Conservation (phyloP, 2,329 filamentous ascomycete genomes). For the Beauveria brongniartii region DNA sequence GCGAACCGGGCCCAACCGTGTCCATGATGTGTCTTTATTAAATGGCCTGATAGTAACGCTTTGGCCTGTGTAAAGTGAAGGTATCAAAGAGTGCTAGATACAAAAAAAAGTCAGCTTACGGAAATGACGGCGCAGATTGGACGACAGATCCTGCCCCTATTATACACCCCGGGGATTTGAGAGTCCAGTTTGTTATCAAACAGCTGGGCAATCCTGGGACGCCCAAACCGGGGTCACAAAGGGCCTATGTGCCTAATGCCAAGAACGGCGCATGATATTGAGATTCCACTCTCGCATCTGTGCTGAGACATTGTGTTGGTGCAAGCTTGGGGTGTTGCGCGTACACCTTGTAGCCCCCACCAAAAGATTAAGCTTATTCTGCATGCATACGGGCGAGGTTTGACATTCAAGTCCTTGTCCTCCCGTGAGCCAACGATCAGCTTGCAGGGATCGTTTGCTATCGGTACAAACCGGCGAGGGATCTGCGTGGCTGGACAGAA, state of each 20-base stretch:
- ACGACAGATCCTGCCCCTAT: not conserved
- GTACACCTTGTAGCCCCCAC: not conserved
- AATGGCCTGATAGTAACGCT: not conserved
- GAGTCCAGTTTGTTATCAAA: not conserved
- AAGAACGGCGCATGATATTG: not conserved
- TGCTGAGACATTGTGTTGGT: conserved; percentile 6
- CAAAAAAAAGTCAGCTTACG: not conserved
- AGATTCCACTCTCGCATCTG: not conserved
- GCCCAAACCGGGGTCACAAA: not conserved
- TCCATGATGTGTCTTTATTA: not conserved
- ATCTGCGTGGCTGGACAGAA: not conserved
- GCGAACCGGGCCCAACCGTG: conserved; percentile 12
- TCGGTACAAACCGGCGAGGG: not conserved
- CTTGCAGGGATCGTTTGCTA: not conserved
- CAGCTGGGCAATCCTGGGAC: not conserved
- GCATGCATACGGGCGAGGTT: not conserved
- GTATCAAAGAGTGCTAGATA: not conserved
- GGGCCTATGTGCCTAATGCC: not conserved
- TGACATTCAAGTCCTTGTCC: not conserved
- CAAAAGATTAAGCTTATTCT: not conserved
- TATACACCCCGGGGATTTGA: not conserved
- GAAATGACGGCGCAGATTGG: not conserved
- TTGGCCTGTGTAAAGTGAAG: not conserved
- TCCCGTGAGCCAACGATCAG: not conserved
- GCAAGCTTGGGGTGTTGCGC: not conserved